Percentiles rank a stretch among this genome's conserved stretches.
phyloP scores from a whole-genome alignment of 108 stramenopile genomes.

The Nitzschia sp. region DNA sequence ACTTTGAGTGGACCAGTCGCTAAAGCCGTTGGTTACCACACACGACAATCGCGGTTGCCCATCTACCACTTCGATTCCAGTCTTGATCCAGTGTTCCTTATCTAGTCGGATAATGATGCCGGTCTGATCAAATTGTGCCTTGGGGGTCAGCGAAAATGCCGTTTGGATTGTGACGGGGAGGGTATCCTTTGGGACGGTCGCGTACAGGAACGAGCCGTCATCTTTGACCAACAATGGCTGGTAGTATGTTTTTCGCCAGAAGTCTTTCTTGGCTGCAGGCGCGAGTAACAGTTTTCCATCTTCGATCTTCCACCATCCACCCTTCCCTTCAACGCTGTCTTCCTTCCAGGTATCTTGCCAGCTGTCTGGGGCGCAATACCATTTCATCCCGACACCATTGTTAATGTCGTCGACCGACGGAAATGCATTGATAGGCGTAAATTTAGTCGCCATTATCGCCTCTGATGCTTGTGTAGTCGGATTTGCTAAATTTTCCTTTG shows the following conservation, averaged over 20 bases:
- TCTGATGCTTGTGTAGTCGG: too few relatives aligned
- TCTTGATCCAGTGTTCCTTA: slow-evolving; percentile 47
- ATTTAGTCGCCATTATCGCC: too few relatives aligned
- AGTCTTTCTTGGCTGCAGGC: slow-evolving; percentile 63
- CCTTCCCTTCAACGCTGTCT: slow-evolving; percentile 3
- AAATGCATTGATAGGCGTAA: not conserved
- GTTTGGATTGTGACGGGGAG: slow-evolving; percentile 25
- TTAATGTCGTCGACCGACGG: not conserved
- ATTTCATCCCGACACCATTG: slow-evolving; percentile 1
- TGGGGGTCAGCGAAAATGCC: slow-evolving; percentile 31
- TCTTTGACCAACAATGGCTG: slow-evolving; percentile 71
- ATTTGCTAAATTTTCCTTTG: too few relatives aligned
- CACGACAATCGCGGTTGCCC: slow-evolving; percentile 47
- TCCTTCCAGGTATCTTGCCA: not conserved
- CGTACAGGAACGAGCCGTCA: slow-evolving; percentile 35
- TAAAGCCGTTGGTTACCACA: slow-evolving; percentile 54
- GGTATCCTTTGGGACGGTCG: not conserved
- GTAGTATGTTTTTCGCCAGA: slow-evolving; percentile 71
- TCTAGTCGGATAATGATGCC: slow-evolving; percentile 44
- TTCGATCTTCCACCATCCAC: slow-evolving; percentile 31
- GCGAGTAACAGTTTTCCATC: slow-evolving; percentile 10
- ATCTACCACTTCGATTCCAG: slow-evolving; percentile 54
- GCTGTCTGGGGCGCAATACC: slow-evolving; percentile 25
- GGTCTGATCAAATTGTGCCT: slow-evolving; percentile 53
- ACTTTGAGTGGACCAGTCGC: slow-evolving; percentile 52